Base-by-base conservation (phyloP, 306 rosid species). In the Vigna trinervia region DNA sequence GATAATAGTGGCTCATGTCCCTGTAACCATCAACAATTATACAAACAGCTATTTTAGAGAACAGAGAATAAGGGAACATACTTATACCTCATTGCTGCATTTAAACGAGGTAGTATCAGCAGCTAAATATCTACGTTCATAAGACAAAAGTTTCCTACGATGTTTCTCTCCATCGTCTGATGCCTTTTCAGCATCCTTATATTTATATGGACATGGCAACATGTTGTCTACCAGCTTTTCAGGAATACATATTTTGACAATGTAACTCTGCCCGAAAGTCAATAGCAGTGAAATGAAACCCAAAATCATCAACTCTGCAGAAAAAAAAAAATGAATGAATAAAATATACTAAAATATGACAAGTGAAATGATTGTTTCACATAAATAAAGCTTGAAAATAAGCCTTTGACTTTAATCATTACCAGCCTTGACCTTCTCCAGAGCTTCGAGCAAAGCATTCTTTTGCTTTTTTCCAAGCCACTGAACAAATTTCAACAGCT, bases 271-370 rank as follows among this genome's bases (percentile, higher is more conserved):
- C 5, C 97, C 87, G 60, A 96, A 91, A 58, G 97, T 93, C 83
- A 96, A 80, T 73, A 96, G 78, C 3, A 96, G 84, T 13, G 99
- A 96, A 82, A 96, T 89, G 90, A 96, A 96, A 45, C 99, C 99
- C 39, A 96, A 82, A 84, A 96, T 75, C 99, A 96, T 96, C 94
- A 96, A 81, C 90, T 96, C 99, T 96, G 97, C 89, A 85, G 79
- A 47, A 19, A 17, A 53, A 19, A 19, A 17, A 53, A 19, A 17
- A 34, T 36, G 10, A 47, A 64, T 39, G 20, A 54, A 69, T 26
- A 67, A 53, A 46, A 71, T 20, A 50, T 6, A 52, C 48, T 36
- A 62, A 38, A 74, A 38, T 13, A 14, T 12, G 19, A 64, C 7
- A 60, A 17, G 17, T 22, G 4, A 60, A 17, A 23, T 30, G 5